These are phyloP conservation scores for Lactifluus volemus DNA, from an alignment of 768 basidiomycete species.

Conservation along the genomic window DNA sequence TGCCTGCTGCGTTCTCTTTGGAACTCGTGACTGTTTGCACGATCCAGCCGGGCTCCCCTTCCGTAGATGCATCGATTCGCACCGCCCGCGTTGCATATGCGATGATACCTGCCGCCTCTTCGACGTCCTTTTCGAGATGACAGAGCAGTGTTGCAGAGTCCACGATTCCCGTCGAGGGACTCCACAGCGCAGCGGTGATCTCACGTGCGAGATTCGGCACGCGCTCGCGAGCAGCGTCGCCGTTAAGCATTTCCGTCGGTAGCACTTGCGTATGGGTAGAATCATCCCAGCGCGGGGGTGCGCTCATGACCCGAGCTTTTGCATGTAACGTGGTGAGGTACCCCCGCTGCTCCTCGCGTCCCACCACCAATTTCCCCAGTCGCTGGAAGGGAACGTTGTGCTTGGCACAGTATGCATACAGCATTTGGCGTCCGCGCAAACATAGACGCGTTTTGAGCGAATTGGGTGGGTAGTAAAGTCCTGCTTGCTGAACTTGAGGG, in stretches of 20 bases:
- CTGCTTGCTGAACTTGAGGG: conserved; percentile 29
- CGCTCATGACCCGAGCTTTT: conserved; percentile 47
- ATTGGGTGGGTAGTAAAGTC: conserved; percentile 72
- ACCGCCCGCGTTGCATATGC: conserved; percentile 78
- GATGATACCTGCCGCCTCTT: conserved; percentile 58
- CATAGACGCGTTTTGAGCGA: conserved; percentile 85
- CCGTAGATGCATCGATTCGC: conserved; percentile 61
- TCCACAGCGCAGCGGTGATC: conserved; percentile 69
- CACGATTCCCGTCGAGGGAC: conserved; percentile 83
- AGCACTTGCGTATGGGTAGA: conserved; percentile 31
- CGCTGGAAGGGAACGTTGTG: conserved; percentile 60
- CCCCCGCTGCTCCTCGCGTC: conserved; percentile 49
- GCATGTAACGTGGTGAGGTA: conserved; percentile 65
- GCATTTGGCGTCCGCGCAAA: conserved; percentile 72
- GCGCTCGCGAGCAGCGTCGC: conserved; percentile 56
- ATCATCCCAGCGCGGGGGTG: conserved; percentile 35
- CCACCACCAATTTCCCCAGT: conserved; percentile 88
- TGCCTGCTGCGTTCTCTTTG: conserved; percentile 22
- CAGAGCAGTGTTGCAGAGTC: conserved; percentile 82
- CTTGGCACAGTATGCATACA: conserved; percentile 66
- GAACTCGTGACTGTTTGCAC: conserved; percentile 63
- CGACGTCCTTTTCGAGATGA: conserved; percentile 73
- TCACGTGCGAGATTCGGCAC: conserved; percentile 76
- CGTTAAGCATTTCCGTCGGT: conserved; percentile 60
- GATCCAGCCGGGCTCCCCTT: conserved; percentile 62